A percentile compares a stretch with the other conserved stretches of the same genome.
phyloP scores from a whole-genome alignment of 2,329 filamentous ascomycete genomes.

The Stenocarpella maydis region DNA sequence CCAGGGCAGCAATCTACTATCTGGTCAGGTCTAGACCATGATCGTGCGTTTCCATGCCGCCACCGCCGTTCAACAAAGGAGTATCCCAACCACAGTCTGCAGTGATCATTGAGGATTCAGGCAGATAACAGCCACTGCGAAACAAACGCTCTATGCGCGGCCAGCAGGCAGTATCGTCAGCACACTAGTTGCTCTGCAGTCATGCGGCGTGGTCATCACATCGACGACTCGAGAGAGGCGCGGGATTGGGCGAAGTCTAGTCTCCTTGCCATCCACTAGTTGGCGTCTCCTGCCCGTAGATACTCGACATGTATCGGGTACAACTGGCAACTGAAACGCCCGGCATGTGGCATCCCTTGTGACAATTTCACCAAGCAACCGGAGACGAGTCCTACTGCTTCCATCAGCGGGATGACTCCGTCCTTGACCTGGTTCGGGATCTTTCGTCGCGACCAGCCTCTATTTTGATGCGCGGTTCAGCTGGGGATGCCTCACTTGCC shows the following conservation, averaged over 20 bases:
- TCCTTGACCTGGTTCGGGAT: background rate
- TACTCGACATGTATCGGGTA: conserved; percentile 21
- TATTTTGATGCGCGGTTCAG: background rate
- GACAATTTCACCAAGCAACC: background rate
- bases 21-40: background rate
- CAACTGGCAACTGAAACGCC: conserved; percentile 17
- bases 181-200: conserved; percentile 8
- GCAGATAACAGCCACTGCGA: background rate
- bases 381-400: background rate
- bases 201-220: conserved; percentile 31
- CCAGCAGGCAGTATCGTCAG: conserved; percentile 3
- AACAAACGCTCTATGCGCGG: conserved; percentile 15
- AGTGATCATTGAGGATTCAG: background rate
- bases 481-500: background rate
- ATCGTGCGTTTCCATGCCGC: background rate
- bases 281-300: background rate
- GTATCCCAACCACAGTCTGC: background rate
- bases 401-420: background rate
- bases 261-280: conserved; percentile 6
- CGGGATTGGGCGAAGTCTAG: conserved; percentile 8
- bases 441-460: background rate
- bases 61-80: background rate
- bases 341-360: background rate
- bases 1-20: background rate
- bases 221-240: background rate